These are phyloP conservation scores for Ceratobasidium sp. DNA, from an alignment of 1,284 basidiomycete species.

Conservation along the genomic window DNA sequence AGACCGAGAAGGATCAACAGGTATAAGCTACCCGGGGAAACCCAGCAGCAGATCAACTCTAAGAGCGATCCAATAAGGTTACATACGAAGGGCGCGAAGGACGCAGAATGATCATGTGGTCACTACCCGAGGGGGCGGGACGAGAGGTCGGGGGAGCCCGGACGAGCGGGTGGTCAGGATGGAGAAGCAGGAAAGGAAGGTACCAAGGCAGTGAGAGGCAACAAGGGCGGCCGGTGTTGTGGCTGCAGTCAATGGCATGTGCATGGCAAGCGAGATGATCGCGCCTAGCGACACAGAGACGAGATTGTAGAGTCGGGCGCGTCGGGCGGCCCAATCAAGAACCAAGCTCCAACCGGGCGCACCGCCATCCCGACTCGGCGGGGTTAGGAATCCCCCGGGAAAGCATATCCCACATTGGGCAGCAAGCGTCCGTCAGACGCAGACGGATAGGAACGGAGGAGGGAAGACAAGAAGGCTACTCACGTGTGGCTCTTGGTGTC, in stretches of 20 bases:
- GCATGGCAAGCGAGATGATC: slow-evolving; percentile 44
- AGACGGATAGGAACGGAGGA: neutral
- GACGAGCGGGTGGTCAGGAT: slow-evolving; percentile 24
- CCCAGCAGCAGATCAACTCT: slow-evolving; percentile 16
- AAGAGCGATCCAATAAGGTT: slow-evolving; percentile 27
- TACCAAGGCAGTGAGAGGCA: slow-evolving; percentile 30
- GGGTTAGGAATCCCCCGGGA: slow-evolving; percentile 26
- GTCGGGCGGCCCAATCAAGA: slow-evolving; percentile 15
- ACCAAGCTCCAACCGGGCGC: slow-evolving; percentile 25
- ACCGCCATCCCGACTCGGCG: slow-evolving; percentile 42
- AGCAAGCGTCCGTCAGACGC: slow-evolving; percentile 16
- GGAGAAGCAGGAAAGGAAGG: slow-evolving; percentile 35
- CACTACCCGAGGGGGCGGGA: slow-evolving; percentile 21
- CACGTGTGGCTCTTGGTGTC: slow-evolving; percentile 36
- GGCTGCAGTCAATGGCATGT: slow-evolving; percentile 30
- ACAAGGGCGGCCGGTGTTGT: slow-evolving; percentile 43
- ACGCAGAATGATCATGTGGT: slow-evolving; percentile 41
- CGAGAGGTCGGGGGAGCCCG: slow-evolving; percentile 22
- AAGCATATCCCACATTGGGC: neutral
- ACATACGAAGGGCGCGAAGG: slow-evolving; percentile 41
- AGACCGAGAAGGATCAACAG: slow-evolving; percentile 27
- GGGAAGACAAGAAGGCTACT: neutral
- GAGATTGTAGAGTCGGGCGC: slow-evolving; percentile 39
- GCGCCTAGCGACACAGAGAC: slow-evolving; percentile 39
- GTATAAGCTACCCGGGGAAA: slow-evolving; percentile 31